These are phyloP conservation scores for Malbranchea cinnamomea DNA, from an alignment of 2,329 filamentous ascomycete genomes.

Conservation along the genomic window DNA sequence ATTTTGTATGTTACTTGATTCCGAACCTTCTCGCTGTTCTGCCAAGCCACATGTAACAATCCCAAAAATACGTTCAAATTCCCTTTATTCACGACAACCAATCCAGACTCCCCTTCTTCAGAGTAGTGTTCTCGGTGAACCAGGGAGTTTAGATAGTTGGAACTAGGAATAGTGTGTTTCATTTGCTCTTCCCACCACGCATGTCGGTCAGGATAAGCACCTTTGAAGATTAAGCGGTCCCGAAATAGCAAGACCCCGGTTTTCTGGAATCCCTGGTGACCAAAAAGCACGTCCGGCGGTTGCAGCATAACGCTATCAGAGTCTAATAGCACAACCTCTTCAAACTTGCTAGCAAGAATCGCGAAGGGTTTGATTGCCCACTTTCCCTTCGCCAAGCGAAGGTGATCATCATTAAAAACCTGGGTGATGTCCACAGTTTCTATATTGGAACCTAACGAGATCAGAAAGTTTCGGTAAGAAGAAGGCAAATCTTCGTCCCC, in stretches of 20 bases:
- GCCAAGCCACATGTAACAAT: slow-evolving; percentile 31
- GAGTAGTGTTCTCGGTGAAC: slow-evolving; percentile 28
- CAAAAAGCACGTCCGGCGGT: slow-evolving; percentile 9
- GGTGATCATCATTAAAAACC: slow-evolving; percentile 6
- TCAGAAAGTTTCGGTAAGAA: slow-evolving; percentile 4
- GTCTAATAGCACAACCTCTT: slow-evolving; percentile 10
- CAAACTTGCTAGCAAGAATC: slow-evolving; percentile 10
- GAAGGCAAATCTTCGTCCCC: slow-evolving; percentile 10
- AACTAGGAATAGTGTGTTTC: slow-evolving; percentile 18
- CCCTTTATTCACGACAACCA: slow-evolving; percentile 29
- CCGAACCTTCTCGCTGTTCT: slow-evolving; percentile 28
- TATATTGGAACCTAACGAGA: slow-evolving; percentile 2
- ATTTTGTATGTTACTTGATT: slow-evolving; percentile 28
- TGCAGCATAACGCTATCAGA: slow-evolving; percentile 11
- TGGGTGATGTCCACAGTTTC: slow-evolving; percentile 8
- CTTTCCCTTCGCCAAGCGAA: slow-evolving; percentile 6
- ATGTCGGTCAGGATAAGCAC: slow-evolving; percentile 3
- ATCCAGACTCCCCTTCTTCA: slow-evolving; percentile 30
- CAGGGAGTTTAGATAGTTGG: slow-evolving; percentile 18
- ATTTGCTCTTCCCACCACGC: slow-evolving; percentile 16
- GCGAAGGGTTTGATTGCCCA: slow-evolving; percentile 13
- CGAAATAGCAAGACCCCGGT: slow-evolving; percentile 11
- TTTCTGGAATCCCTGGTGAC: slow-evolving; percentile 5
- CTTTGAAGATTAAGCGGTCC: slow-evolving; percentile 8
- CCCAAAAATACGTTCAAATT: slow-evolving; percentile 24